Conservation (phyloP, 106 monocot genomes). For the Dendrobium huoshanense region DNA sequence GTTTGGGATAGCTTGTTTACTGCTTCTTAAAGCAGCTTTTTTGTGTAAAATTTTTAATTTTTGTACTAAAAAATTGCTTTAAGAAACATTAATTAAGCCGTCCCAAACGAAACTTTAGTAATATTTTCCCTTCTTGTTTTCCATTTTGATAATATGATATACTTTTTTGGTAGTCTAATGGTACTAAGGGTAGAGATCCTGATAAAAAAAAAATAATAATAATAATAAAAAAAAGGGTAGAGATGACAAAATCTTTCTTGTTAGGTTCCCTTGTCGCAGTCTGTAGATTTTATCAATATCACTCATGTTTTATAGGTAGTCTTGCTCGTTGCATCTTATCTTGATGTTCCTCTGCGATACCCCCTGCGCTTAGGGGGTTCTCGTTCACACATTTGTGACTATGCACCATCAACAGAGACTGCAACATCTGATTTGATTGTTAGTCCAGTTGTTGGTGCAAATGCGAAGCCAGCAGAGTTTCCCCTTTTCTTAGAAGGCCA, state of each 20-base stretch:
- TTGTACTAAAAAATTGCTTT: no score
- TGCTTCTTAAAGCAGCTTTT: no score
- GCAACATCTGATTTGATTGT: conserved; percentile 27
- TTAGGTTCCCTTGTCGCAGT: background rate
- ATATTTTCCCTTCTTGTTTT: background rate
- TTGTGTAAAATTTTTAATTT: no score
- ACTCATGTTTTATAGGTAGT: conserved; percentile 45
- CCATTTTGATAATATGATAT: background rate
- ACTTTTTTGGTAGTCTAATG: background rate
- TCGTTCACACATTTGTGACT: conserved; percentile 69
- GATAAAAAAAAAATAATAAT: no score
- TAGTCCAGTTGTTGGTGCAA: conserved; percentile 14
- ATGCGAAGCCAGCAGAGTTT: conserved; percentile 56
- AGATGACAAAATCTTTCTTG: background rate
- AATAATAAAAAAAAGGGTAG: no score
- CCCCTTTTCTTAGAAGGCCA: conserved; percentile 94
- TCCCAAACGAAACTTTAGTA: background rate
- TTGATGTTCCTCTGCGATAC: conserved; percentile 76
- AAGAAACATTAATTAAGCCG: no score
- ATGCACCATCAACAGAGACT: conserved; percentile 61
- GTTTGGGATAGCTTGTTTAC: no score
- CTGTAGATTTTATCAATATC: conserved; percentile 1
- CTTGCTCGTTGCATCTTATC: conserved; percentile 67
- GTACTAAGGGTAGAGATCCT: background rate
- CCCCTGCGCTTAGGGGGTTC: conserved; percentile 75